Evolutionary conservation across 768 basidiomycete species (phyloP).

Genomic region (Pleurotus giganteus): DNA sequence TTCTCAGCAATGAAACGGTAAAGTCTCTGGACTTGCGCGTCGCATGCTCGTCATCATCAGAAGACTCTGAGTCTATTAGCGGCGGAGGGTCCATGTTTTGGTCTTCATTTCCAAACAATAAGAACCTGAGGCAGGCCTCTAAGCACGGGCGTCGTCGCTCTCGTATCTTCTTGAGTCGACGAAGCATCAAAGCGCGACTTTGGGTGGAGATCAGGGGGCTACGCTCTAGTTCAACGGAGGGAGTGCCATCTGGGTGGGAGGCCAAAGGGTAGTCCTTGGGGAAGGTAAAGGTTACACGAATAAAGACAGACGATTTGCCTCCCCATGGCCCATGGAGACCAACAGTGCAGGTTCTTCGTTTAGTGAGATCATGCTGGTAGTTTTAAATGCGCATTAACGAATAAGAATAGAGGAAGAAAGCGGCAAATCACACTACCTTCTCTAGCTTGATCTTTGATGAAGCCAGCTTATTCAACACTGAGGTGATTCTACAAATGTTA

Average conservation of each 20-base stretch:
- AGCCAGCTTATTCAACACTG: conserved; percentile 64
- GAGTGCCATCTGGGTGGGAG: conserved; percentile 59
- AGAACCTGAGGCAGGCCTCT: conserved; percentile 78
- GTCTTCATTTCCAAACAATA: conserved; percentile 69
- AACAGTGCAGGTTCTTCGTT: conserved; percentile 78
- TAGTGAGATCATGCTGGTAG: conserved; percentile 60
- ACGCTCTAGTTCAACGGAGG: conserved; percentile 79
- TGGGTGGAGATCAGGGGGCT: conserved; percentile 77
- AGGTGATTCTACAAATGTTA: conserved; percentile 54
- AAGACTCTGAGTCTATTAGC: conserved; percentile 55
- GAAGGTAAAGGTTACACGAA: conserved; percentile 87
- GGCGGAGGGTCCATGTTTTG: conserved; percentile 36
- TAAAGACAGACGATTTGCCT: conserved; percentile 78
- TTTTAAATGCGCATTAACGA: conserved; percentile 8
- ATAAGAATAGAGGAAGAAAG: neutral
- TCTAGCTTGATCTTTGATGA: conserved; percentile 80
- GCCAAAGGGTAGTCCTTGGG: conserved; percentile 77
- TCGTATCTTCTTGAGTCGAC: conserved; percentile 69
- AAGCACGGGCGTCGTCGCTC: conserved; percentile 79
- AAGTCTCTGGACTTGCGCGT: conserved; percentile 44
- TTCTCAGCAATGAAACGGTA: conserved; percentile 54
- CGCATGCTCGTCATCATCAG: conserved; percentile 59
- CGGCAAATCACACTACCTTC: conserved; percentile 46
- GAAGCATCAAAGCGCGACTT: conserved; percentile 75
- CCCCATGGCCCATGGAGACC: conserved; percentile 92